These are phyloP conservation scores for Lophium mytilinum DNA, from an alignment of 495 filamentous ascomycete genomes.

Conservation along the genomic window DNA sequence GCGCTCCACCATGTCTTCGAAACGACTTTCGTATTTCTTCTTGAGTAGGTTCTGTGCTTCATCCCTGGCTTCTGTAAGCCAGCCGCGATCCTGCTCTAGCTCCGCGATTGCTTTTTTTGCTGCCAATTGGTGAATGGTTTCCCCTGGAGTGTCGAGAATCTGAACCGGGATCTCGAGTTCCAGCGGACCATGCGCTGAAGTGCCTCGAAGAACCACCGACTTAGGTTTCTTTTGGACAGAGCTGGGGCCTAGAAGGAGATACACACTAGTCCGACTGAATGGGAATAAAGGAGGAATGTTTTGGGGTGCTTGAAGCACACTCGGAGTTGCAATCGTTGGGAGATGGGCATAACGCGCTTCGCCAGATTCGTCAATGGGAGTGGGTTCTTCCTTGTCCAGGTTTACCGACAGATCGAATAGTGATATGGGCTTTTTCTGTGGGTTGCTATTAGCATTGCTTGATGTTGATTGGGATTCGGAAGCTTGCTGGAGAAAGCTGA, in stretches of 20 bases:
- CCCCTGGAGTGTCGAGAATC: slow-evolving; percentile 36
- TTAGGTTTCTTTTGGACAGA: slow-evolving; percentile 40
- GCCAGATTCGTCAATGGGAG: slow-evolving; percentile 19
- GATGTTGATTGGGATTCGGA: background rate
- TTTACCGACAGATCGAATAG: slow-evolving; percentile 45
- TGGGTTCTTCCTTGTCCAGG: slow-evolving; percentile 27
- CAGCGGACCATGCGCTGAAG: slow-evolving; percentile 46
- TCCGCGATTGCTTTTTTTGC: slow-evolving; percentile 59
- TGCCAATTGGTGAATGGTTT: slow-evolving; percentile 62
- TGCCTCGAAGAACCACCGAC: slow-evolving; percentile 50
- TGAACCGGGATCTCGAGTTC: slow-evolving; percentile 55
- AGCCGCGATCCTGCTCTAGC: slow-evolving; percentile 60
- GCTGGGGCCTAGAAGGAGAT: slow-evolving; percentile 50
- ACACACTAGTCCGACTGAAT: slow-evolving; percentile 54
- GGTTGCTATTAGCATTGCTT: slow-evolving; percentile 12
- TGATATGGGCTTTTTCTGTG: slow-evolving; percentile 43
- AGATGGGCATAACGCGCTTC: slow-evolving; percentile 39
- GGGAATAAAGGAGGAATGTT: slow-evolving; percentile 56
- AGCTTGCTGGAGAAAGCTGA: too few species aligned
- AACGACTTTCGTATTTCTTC: slow-evolving; percentile 40
- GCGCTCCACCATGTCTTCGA: slow-evolving; percentile 47
- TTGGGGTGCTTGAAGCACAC: slow-evolving; percentile 54
- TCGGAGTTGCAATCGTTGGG: slow-evolving; percentile 43
- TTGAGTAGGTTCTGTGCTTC: slow-evolving; percentile 39
- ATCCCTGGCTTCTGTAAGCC: slow-evolving; percentile 48